These are phyloP conservation scores for Alternaria hordeiaustralica DNA, from an alignment of 2,329 filamentous ascomycete species.

Conservation along the genomic window DNA sequence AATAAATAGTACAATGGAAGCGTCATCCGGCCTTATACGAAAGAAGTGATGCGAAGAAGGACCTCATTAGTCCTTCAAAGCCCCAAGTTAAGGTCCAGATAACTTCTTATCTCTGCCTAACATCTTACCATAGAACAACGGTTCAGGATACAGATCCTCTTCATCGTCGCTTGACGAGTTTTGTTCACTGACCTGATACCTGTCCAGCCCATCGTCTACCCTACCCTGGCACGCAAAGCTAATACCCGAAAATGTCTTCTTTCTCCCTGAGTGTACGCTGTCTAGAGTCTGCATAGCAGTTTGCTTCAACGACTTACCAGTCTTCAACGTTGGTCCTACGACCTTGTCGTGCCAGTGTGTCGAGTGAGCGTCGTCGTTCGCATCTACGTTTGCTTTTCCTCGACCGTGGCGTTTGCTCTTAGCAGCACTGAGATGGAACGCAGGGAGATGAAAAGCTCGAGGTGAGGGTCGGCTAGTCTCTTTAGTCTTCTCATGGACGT, in stretches of 20 bases:
- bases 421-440: neutral
- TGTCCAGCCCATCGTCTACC: neutral
- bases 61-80: constrained; percentile 17
- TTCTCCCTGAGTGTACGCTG: constrained; percentile 4
- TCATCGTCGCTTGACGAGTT: neutral
- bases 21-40: neutral
- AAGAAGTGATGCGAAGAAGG: neutral
- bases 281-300: neutral
- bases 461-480: neutral
- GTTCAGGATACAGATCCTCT: constrained; percentile 3
- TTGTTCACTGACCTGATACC: neutral
- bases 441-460: neutral
- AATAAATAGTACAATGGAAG: neutral
- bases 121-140: constrained; percentile 12
- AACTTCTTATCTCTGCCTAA: constrained; percentile 18
- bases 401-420: neutral
- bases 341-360: constrained; percentile 19
- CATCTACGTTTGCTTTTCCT: constrained; percentile 5
- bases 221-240: constrained; percentile 34
- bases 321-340: constrained; percentile 1
- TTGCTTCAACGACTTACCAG: constrained; percentile 5
- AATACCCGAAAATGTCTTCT: constrained; percentile 20
- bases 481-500: neutral
- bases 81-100: constrained; percentile 22
- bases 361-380: neutral